These are phyloP conservation scores for Cladosporium sp. DNA, from an alignment of 2,329 filamentous ascomycete species.

Conservation along the genomic window DNA sequence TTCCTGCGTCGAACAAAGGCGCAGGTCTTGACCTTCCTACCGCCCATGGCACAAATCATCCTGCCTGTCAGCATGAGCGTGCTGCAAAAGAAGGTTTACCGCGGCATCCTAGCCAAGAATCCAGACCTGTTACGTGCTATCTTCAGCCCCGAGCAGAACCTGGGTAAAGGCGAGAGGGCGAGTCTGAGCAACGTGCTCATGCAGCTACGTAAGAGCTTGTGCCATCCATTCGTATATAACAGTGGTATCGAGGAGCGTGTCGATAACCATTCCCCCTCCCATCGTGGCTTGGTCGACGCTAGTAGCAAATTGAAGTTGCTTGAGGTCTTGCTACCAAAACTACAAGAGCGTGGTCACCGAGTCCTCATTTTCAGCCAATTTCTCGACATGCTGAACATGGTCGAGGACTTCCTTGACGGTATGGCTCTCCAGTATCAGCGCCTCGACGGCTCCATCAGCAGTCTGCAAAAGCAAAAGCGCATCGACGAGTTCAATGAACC, in stretches of 20 bases:
- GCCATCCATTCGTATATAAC: slow-evolving; percentile 95
- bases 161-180: slow-evolving; percentile 69
- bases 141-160: slow-evolving; percentile 63
- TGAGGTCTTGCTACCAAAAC: slow-evolving; percentile 81
- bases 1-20: slow-evolving; percentile 81
- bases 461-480: slow-evolving; percentile 86
- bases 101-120: slow-evolving; percentile 89
- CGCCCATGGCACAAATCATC: slow-evolving; percentile 92
- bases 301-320: slow-evolving; percentile 86
- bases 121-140: slow-evolving; percentile 85
- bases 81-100: slow-evolving; percentile 91
- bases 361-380: slow-evolving; percentile 98
- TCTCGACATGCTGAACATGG: slow-evolving; percentile 77
- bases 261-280: slow-evolving; percentile 61
- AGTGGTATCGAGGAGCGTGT: slow-evolving; percentile 82
- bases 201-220: slow-evolving; percentile 91
- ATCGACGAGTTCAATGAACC: slow-evolving; percentile 94
- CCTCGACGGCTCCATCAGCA: slow-evolving; percentile 80
- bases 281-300: slow-evolving; percentile 85
- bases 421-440: slow-evolving; percentile 74
- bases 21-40: slow-evolving; percentile 86
- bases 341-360: slow-evolving; percentile 81
- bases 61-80: slow-evolving; percentile 93
- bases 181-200: slow-evolving; percentile 92
- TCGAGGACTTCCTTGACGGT: slow-evolving; percentile 87